Conservation (phyloP, 805 yeast species). For the Hanseniaspora vineae region DNA sequence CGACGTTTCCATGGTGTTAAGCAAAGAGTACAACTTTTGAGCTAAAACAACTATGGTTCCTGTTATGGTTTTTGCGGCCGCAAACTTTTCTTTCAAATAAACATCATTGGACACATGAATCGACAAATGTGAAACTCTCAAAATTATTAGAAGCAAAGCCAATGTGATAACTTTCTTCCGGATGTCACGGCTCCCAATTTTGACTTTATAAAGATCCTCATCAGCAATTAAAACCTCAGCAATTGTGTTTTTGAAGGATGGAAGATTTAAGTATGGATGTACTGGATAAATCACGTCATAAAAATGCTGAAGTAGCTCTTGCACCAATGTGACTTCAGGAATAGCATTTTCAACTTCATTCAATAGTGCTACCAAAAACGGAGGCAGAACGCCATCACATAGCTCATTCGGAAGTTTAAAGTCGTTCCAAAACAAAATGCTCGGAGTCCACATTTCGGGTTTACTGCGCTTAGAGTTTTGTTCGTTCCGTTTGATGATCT, state of each 20-base stretch:
- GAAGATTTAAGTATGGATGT: conserved; percentile 18
- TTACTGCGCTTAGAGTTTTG: neutral
- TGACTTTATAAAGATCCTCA: conserved; percentile 12
- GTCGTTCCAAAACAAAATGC: neutral
- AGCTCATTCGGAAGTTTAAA: neutral
- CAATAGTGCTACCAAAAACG: conserved; percentile 12
- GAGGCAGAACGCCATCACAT: neutral
- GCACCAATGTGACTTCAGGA: conserved; percentile 18
- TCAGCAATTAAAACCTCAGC: conserved; percentile 10
- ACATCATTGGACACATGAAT: conserved; percentile 9
- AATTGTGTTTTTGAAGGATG: conserved; percentile 18
- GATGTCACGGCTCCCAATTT: conserved; percentile 16
- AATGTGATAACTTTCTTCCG: conserved; percentile 19
- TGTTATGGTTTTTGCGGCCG: neutral
- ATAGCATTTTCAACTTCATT: conserved; percentile 14
- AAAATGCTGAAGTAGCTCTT: conserved; percentile 17
- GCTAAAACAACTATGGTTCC: neutral
- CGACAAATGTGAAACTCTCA: conserved; percentile 19
- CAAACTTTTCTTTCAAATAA: neutral
- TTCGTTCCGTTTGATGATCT: neutral
- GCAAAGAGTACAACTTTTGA: neutral
- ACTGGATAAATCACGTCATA: conserved; percentile 17
- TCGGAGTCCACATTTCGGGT: conserved; percentile 1
- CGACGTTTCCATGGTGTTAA: neutral
- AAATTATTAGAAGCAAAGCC: conserved; percentile 14